phyloP scores from a whole-genome alignment of 441 rosid species.

The Bruguiera hainesii region DNA sequence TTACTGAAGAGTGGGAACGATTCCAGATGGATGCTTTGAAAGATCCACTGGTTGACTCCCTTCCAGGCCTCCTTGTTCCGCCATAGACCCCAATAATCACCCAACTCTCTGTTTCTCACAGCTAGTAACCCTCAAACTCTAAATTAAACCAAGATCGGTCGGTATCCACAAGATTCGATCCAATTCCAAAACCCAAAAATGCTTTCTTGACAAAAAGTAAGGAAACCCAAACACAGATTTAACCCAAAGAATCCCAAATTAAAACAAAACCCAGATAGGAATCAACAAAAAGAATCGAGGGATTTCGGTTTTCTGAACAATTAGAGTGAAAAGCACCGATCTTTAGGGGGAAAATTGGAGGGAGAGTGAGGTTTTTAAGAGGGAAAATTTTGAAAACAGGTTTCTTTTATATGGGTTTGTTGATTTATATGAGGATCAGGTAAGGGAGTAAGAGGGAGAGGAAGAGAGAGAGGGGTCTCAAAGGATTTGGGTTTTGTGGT shows the following conservation, averaged over 20 bases:
- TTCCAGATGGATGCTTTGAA: constrained; percentile 71
- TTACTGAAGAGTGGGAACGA: constrained; percentile 83
- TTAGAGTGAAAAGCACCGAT: too few relatives aligned
- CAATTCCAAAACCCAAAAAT: too few relatives aligned
- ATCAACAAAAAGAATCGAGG: too few relatives aligned
- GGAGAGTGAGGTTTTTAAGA: neutral
- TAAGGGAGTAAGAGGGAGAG: neutral
- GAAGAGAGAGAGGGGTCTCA: neutral
- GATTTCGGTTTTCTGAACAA: too few relatives aligned
- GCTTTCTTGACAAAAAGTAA: too few relatives aligned
- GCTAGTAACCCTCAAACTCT: too few relatives aligned
- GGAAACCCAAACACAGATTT: too few relatives aligned
- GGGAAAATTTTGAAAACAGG: constrained; percentile 4
- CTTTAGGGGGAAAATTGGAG: neutral
- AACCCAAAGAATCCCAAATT: too few relatives aligned
- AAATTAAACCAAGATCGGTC: too few relatives aligned
- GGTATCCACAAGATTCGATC: too few relatives aligned
- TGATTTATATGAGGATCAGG: neutral
- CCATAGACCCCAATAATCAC: neutral
- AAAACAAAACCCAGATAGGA: too few relatives aligned
- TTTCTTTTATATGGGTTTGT: neutral
- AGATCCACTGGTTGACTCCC: constrained; percentile 45
- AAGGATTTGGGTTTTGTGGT: neutral
- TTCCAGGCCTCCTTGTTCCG: neutral
- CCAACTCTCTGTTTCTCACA: too few relatives aligned